Conservation (phyloP, 768 basidiomycete genomes). For the Chalciporus sphaerocephalus region DNA sequence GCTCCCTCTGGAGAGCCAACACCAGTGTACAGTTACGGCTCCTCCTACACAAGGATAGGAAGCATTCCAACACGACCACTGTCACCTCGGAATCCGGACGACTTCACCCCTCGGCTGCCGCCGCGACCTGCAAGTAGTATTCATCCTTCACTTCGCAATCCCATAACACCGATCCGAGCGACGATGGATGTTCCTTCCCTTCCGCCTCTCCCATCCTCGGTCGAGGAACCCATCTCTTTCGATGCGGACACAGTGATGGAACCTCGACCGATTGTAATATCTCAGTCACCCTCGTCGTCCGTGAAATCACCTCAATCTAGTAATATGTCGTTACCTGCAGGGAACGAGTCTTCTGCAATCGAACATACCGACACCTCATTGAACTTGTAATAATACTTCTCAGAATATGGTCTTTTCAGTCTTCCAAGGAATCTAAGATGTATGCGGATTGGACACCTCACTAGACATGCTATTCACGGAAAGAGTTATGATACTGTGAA, state of each 20-base stretch:
- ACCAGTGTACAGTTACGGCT: conserved; percentile 59
- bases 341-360: conserved; percentile 6
- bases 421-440: background rate
- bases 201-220: conserved; percentile 20
- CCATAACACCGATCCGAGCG: conserved; percentile 45
- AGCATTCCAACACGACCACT: conserved; percentile 36
- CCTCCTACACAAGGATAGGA: conserved; percentile 62
- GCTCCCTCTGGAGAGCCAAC: conserved; percentile 63
- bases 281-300: conserved; percentile 20
- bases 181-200: conserved; percentile 31
- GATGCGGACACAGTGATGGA: conserved; percentile 5
- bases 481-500: conserved; percentile 30
- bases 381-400: conserved; percentile 9
- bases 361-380: conserved; percentile 13
- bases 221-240: conserved; percentile 20
- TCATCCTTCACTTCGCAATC: conserved; percentile 67
- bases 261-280: conserved; percentile 3
- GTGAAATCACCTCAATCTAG: conserved; percentile 11
- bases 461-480: conserved; percentile 9
- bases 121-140: conserved; percentile 68
- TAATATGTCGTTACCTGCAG: conserved; percentile 9
- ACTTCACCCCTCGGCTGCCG: conserved; percentile 72
- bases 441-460: conserved; percentile 6
- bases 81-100: conserved; percentile 41
- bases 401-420: conserved; percentile 4